phyloP scores from a whole-genome alignment of 352 stramenopile genomes.

The Thalassiosira livingstoniorum region DNA sequence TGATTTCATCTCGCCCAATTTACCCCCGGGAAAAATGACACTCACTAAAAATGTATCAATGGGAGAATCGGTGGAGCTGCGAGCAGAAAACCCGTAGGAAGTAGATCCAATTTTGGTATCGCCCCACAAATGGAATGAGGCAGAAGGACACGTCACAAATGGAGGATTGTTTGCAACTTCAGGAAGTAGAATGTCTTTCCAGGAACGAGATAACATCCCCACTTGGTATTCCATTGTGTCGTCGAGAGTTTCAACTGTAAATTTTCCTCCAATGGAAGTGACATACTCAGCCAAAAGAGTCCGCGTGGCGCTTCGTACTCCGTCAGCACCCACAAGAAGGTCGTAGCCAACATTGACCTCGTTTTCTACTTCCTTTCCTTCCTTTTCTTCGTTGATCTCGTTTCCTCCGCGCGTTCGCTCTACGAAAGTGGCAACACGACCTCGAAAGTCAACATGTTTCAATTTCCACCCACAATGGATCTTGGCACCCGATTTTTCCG shows the following conservation, averaged over 20 bases:
- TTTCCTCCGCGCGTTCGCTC: not conserved
- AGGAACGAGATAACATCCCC: not conserved
- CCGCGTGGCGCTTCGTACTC: not conserved
- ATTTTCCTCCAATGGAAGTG: not conserved
- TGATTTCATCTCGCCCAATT: conserved; percentile 10
- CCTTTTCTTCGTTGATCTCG: no score
- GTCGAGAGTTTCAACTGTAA: not conserved
- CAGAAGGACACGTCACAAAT: not conserved
- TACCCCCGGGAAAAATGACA: conserved; percentile 16
- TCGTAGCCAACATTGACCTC: not conserved
- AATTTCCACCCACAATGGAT: conserved; percentile 9
- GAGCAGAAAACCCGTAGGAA: not conserved
- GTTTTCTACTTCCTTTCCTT: not conserved
- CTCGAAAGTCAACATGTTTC: conserved; percentile 5
- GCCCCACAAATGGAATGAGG: not conserved
- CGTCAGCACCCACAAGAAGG: conserved; percentile 17
- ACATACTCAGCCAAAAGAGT: conserved; percentile 3
- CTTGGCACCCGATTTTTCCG: conserved; percentile 1
- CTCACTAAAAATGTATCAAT: conserved; percentile 7
- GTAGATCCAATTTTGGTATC: not conserved
- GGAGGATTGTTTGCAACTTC: not conserved
- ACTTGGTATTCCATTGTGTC: conserved; percentile 23
- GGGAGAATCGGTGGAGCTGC: not conserved
- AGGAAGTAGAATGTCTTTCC: not conserved
- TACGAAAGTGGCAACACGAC: not conserved